A percentile compares a stretch with the other conserved stretches of the same genome.
phyloP scores from a whole-genome alignment of 1,284 basidiomycete species.

The Cryptococcus depauperatus region DNA sequence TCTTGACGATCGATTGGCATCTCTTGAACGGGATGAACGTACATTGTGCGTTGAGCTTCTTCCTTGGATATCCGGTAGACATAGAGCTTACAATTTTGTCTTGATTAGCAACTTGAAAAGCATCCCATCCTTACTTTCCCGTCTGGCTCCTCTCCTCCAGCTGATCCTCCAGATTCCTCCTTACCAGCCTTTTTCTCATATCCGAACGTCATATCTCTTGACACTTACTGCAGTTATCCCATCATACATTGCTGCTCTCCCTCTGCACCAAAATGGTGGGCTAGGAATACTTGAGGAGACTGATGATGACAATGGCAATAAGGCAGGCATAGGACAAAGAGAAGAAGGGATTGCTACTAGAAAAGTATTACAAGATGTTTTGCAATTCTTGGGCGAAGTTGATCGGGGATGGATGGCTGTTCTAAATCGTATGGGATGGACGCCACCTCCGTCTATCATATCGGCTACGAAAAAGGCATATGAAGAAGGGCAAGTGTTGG shows the following conservation, averaged over 20 bases:
- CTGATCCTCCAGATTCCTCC: slow-evolving; percentile 30
- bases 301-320: neutral
- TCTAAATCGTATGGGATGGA: slow-evolving; percentile 22
- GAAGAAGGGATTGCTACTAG: neutral
- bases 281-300: neutral
- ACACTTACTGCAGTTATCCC: slow-evolving; percentile 15
- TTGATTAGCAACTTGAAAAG: slow-evolving; percentile 19
- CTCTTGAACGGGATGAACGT: slow-evolving; percentile 27
- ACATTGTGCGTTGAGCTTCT: slow-evolving; percentile 22
- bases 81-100: neutral
- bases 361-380: slow-evolving; percentile 12
- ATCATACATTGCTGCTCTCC: slow-evolving; percentile 20
- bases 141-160: slow-evolving; percentile 21
- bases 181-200: slow-evolving; percentile 14
- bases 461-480: neutral
- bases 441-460: slow-evolving; percentile 1
- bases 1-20: slow-evolving; percentile 22
- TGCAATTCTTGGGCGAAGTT: slow-evolving; percentile 18
- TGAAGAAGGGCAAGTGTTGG: neutral
- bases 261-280: slow-evolving; percentile 11
- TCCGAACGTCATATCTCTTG: slow-evolving; percentile 29
- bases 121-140: slow-evolving; percentile 14
- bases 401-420: slow-evolving; percentile 29
- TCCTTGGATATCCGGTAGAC: neutral
- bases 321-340: neutral